These are phyloP conservation scores for Claviceps pusilla DNA, from an alignment of 2,329 filamentous ascomycete species.

Conservation along the genomic window DNA sequence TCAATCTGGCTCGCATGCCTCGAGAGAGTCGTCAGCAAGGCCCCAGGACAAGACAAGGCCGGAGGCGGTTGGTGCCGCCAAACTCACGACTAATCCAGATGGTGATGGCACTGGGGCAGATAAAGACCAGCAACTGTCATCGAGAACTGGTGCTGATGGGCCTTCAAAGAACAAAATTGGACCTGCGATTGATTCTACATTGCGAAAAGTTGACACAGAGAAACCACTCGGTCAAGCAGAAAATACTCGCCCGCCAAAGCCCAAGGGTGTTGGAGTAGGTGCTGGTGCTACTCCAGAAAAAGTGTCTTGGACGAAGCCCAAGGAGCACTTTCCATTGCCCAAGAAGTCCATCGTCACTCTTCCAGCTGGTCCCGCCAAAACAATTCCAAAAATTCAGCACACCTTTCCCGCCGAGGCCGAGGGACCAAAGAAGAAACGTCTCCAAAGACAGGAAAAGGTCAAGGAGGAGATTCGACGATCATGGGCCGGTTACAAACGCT, in stretches of 20 bases:
- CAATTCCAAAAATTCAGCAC: slow-evolving; percentile 65
- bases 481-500: slow-evolving; percentile 67
- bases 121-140: neutral
- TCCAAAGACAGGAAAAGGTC: slow-evolving; percentile 49
- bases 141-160: neutral
- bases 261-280: slow-evolving; percentile 9
- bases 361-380: slow-evolving; percentile 53
- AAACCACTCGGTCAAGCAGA: neutral
- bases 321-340: slow-evolving; percentile 65
- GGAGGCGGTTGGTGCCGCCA: neutral
- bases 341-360: slow-evolving; percentile 56
- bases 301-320: slow-evolving; percentile 58
- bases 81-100: neutral
- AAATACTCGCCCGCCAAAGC: slow-evolving; percentile 14
- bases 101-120: neutral
- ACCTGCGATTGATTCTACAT: neutral
- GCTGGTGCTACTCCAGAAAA: slow-evolving; percentile 6
- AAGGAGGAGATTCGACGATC: slow-evolving; percentile 61
- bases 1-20: neutral
- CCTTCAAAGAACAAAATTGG: too few relatives aligned
- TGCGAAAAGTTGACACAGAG: neutral
- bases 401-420: slow-evolving; percentile 52
- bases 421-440: slow-evolving; percentile 43
- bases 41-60: neutral
- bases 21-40: slow-evolving; percentile 1